Percentiles rank a stretch among this genome's conserved stretches.
Evolutionary conservation across 176 grass and related monocot species (phyloP).

Genomic region (Calamus simplicifolius): DNA sequence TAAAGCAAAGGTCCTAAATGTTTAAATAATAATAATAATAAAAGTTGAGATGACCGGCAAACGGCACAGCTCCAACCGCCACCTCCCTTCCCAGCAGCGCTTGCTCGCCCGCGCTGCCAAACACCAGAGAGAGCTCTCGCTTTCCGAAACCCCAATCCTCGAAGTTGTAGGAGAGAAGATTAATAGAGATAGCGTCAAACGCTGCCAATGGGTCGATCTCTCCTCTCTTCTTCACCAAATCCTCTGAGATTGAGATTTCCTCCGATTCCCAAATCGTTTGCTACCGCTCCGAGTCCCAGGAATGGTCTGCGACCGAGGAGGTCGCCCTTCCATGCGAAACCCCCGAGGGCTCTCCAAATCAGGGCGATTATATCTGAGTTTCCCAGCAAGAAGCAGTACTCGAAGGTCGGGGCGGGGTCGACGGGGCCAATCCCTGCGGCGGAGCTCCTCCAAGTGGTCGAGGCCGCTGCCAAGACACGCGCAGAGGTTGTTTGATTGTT

Average conservation of each 20-base stretch:
- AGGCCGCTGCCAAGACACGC: slow-evolving; percentile 59
- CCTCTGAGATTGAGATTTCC: slow-evolving; percentile 4
- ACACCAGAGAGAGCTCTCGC: too few relatives aligned
- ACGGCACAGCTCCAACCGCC: too few relatives aligned
- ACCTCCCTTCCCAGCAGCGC: too few relatives aligned
- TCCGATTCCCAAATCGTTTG: background rate
- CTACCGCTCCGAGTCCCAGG: too few relatives aligned
- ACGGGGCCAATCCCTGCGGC: slow-evolving; percentile 69
- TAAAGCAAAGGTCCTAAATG: too few relatives aligned
- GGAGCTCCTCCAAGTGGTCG: slow-evolving; percentile 66
- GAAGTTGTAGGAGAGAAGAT: too few relatives aligned
- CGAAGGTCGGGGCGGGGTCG: slow-evolving; percentile 67
- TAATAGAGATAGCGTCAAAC: too few relatives aligned
- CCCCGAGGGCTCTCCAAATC: background rate
- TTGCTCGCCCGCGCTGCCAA: too few relatives aligned
- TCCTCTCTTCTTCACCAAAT: slow-evolving; percentile 18
- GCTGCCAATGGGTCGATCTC: slow-evolving; percentile 54
- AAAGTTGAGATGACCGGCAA: too few relatives aligned
- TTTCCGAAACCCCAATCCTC: too few relatives aligned
- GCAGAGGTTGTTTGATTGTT: slow-evolving; percentile 44
- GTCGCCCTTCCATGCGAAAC: background rate
- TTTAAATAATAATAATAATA: too few relatives aligned
- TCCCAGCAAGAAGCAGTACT: slow-evolving; percentile 26
- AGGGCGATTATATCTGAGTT: slow-evolving; percentile 7
- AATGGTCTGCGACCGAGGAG: too few relatives aligned